These are phyloP conservation scores for Pseudohalonectria lignicola DNA, from an alignment of 2,329 filamentous ascomycete genomes.

Conservation along the genomic window DNA sequence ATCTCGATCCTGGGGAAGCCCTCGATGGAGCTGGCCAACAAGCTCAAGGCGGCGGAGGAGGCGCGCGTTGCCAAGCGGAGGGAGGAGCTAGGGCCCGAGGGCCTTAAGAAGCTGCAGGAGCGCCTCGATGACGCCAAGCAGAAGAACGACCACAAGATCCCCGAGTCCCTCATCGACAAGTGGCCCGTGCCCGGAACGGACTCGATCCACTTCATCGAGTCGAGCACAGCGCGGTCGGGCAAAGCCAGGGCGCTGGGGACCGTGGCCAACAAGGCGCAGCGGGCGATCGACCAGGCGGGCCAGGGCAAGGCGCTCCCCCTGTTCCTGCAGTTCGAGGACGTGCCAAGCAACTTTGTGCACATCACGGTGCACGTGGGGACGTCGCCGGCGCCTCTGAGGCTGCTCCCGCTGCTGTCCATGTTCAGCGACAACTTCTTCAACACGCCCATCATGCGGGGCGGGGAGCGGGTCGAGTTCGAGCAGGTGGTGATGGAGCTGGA, in stretches of 20 bases:
- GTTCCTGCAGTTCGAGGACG: slow-evolving; percentile 95
- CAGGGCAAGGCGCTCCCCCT: slow-evolving; percentile 55
- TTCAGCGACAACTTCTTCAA: slow-evolving; percentile 94
- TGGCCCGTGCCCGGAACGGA: slow-evolving; percentile 78
- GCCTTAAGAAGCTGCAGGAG: slow-evolving; percentile 62
- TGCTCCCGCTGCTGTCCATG: slow-evolving; percentile 73
- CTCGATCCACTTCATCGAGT: slow-evolving; percentile 91
- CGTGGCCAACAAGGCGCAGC: slow-evolving; percentile 59
- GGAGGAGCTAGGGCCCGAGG: slow-evolving; percentile 68
- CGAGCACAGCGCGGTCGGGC: slow-evolving; percentile 73
- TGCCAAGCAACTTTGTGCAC: slow-evolving; percentile 85
- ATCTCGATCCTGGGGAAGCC: slow-evolving; percentile 83
- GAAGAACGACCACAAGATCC: slow-evolving; percentile 82
- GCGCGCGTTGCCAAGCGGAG: slow-evolving; percentile 69
- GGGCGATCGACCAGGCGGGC: slow-evolving; percentile 57
- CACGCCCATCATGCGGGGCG: slow-evolving; percentile 69
- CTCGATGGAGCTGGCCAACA: slow-evolving; percentile 66
- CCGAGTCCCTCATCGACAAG: slow-evolving; percentile 64
- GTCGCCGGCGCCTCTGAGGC: slow-evolving; percentile 61
- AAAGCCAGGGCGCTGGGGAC: slow-evolving; percentile 61
- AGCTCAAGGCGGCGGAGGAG: slow-evolving; percentile 73
- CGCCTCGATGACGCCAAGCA: slow-evolving; percentile 74
- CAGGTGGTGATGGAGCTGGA: slow-evolving; percentile 87
- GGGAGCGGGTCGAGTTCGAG: slow-evolving; percentile 74
- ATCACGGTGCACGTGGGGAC: slow-evolving; percentile 75